Base-by-base conservation (phyloP, 1,284 basidiomycete genomes). In the Rhodofomes roseus region DNA sequence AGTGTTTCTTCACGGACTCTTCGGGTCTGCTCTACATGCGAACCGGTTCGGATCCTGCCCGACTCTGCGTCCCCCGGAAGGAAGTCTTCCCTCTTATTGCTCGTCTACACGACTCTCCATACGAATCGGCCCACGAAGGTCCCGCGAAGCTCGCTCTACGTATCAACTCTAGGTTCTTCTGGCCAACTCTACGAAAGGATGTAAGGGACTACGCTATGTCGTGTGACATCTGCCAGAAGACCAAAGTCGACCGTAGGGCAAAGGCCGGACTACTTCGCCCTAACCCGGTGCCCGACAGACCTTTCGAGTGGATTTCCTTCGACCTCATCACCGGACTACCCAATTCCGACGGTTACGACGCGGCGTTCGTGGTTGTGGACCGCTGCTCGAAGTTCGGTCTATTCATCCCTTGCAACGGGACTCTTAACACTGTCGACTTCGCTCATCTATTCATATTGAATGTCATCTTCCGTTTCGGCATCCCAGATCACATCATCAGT, bases 331-430 rank as follows among this genome's bases (percentile, higher is more conserved):
- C 73, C 0, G 73, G 71, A 0, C 58, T 78, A 0, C 73, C 72
- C 0, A 41, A 58, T 2, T 70, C 73, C 1, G 22, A 68, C 0
- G 73, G 74, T 0, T 74, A 77, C 5, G 71, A 76, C 60, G 66
- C 75, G 1, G 63, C 77, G 11, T 73, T 62, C 5, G 58, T 60
- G 2, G 54, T 50, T 16, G 61, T 60, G 2, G 48, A 57, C 43
- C 43, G 55, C 20, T 67, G 79, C 27, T 77, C 78, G 8, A 81
- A 83, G 61, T 68, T 69, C 59, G 71, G 69, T 0, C 64, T 71
- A 20, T 77, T 81, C 60, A 73, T 65, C 58, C n/a, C n/a, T n/a
- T n/a, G n/a, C n/a, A n/a, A n/a, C n/a, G n/a, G n/a, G n/a, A n/a
- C n/a, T n/a, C n/a, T n/a, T n/a, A n/a, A n/a, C n/a, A n/a, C n/a